phyloP scores from a whole-genome alignment of 345 rosid species.

The Brassica napus region Da-Ae NC_063439.1:2365501-2366000 shows the following conservation, averaged over 20 bases:
- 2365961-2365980: slow-evolving; percentile 42
- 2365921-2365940: not conserved
- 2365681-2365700: slow-evolving; percentile 5
- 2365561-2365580: slow-evolving; percentile 11
- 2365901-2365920: slow-evolving; percentile 20
- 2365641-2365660: slow-evolving; percentile 17
- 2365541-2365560: slow-evolving; percentile 20
- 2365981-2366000: slow-evolving; percentile 44
- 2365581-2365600: slow-evolving; percentile 1
- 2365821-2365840: slow-evolving; percentile 38
- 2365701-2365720: not conserved
- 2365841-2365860: slow-evolving; percentile 28
- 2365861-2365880: slow-evolving; percentile 36
- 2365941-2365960: not conserved
- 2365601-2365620: slow-evolving; percentile 12
- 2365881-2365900: slow-evolving; percentile 15
- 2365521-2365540: slow-evolving; percentile 26
- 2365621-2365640: slow-evolving; percentile 34
- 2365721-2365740: not conserved
- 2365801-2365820: slow-evolving; percentile 20
- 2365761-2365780: slow-evolving; percentile 31
- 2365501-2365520: slow-evolving; percentile 6
- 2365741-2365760: slow-evolving; percentile 11
- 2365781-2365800: slow-evolving; percentile 28
- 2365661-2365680: not conserved